Evolutionary conservation across 805 yeast species (phyloP), one percentile per base, ranked within the genome.

Genomic region (Clavispora santaluciae): DNA sequence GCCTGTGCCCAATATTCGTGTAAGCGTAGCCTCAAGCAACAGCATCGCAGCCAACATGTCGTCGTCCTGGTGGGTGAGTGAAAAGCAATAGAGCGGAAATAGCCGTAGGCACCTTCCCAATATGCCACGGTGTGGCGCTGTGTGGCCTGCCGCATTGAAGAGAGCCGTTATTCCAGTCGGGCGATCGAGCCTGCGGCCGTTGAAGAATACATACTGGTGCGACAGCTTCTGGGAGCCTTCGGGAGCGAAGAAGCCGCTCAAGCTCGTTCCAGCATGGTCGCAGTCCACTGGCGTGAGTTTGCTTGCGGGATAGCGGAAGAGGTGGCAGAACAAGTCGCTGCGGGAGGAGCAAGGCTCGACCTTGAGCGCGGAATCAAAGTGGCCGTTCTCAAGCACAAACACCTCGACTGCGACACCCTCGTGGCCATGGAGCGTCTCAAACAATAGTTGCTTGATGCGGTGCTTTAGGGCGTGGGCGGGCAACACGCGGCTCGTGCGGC

Each of bases 151-250:
- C 17, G 31, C 18, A 11, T 28, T 28, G 31, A 28, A 28, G 12
- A 28, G 15, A 5, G 6, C 20, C 3, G 4, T 15, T 9, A 28
- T 15, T 3, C 20, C 31, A 11, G 49, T 41, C 51, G n/a, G 43
- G 41, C 3, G 33, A 6, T 18, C 8, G 13, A 67, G 50, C 9
- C 50, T 57, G 18, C 73, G 58, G 3, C 66, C 66, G 53, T 80
- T 77, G 17, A 75, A 47, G 39, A 64, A 73, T 1, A 78, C 48
- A 38, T 64, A 70, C 48, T 79, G 85, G 41, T 65, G 61, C 5
- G 31, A 11, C 31, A 16, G 31, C 9, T 28, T 28, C 31, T 7
- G 31, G 4, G 31, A 28, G 31, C 31, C 31, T 6, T 6, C 20
- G 5, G 16, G 20, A 6, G 31, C 8, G 18, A 28, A 28, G 20